A percentile compares a stretch with the other conserved stretches of the same genome.
phyloP scores from a whole-genome alignment of 2,329 filamentous ascomycete genomes.

The Chalaropsis thielavioides region DNA sequence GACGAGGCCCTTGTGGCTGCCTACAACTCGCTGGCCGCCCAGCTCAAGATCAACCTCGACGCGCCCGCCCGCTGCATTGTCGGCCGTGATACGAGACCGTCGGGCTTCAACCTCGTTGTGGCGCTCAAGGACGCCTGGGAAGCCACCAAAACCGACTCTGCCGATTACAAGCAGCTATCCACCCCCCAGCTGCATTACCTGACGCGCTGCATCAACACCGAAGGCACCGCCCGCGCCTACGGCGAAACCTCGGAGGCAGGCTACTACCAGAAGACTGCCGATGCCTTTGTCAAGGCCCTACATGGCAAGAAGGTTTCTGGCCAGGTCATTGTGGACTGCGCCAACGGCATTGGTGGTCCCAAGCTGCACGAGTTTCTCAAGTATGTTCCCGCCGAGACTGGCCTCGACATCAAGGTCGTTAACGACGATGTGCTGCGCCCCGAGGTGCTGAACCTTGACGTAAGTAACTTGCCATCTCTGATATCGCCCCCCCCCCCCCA shows the following conservation, averaged over 20 bases:
- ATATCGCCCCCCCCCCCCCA: no score
- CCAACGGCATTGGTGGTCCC: constrained; percentile 89
- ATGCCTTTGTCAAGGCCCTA: constrained; percentile 74
- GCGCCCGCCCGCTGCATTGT: constrained; percentile 69
- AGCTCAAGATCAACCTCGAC: constrained; percentile 60
- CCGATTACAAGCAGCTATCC: constrained; percentile 81
- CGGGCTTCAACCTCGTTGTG: constrained; percentile 66
- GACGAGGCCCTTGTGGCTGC: constrained; percentile 61
- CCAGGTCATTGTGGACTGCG: constrained; percentile 75
- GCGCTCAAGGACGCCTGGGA: constrained; percentile 68
- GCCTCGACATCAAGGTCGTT: constrained; percentile 68
- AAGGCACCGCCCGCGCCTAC: constrained; percentile 74
- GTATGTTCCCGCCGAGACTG: constrained; percentile 54
- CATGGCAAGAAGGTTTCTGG: constrained; percentile 60
- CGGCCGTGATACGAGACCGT: constrained; percentile 84
- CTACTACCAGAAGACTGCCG: constrained; percentile 84
- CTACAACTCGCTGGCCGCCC: constrained; percentile 60
- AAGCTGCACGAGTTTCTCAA: constrained; percentile 81
- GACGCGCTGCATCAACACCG: constrained; percentile 84
- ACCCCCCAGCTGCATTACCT: constrained; percentile 98
- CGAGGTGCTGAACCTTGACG: constrained; percentile 76
- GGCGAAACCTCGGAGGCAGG: constrained; percentile 78
- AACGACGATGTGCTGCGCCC: constrained; percentile 90
- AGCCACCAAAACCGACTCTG: constrained; percentile 57
- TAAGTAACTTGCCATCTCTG: constrained; percentile 30